Base-by-base conservation (phyloP, 495 filamentous ascomycete species). In the Aspergillus ellipticus region DNA sequence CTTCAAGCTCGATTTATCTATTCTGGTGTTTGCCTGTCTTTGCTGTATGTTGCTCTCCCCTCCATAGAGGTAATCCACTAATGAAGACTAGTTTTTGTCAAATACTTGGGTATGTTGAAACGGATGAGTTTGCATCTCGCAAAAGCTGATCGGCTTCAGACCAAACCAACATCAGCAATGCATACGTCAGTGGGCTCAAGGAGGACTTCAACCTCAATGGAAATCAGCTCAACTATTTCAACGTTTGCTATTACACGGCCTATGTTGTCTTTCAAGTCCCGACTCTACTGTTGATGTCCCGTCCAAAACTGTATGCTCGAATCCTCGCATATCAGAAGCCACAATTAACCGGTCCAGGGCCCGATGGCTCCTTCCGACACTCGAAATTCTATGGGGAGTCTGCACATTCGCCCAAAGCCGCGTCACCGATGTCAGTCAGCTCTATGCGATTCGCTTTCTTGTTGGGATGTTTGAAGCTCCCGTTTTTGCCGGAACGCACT, bases 151-250 rank as follows among this genome's bases (percentile, higher is more conserved):
- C 1, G 16, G 22, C n/a, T 10, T 46, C 31, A 70, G 76, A 77
- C 54, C 75, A 77, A 51, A 72, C 70, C 4, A 78, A 79, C 52
- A 74, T 79, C 52, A 72, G 61, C 62, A 80, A 78, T 70, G 78
- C 78, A 42, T 82, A 78, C 52, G 70, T 83, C 1, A 82, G 77
- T 21, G 81, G 81, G 1, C 80, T 85, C 67, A 83, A 85, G 51
- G 82, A 85, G 55, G 81, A 84, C 49, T 71, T 86, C 15, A 59
- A 67, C 13, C 69, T 87, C n/a, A 74, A 78, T 33, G 81, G 82
- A 3, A 82, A 79, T 47, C 66, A 87, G 59, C 59, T 76, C n/a
- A 74, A 74, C 41, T 73, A 76, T 55, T 69, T 69, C 54, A 68
- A 74, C 61, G 54, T 74, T 17, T 74, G 71, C 55, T 74, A 74